Evolutionary conservation across 2,329 filamentous ascomycete species (phyloP), one percentile per base, ranked within the genome.

Genomic region (Fusarium sp.): DNA sequence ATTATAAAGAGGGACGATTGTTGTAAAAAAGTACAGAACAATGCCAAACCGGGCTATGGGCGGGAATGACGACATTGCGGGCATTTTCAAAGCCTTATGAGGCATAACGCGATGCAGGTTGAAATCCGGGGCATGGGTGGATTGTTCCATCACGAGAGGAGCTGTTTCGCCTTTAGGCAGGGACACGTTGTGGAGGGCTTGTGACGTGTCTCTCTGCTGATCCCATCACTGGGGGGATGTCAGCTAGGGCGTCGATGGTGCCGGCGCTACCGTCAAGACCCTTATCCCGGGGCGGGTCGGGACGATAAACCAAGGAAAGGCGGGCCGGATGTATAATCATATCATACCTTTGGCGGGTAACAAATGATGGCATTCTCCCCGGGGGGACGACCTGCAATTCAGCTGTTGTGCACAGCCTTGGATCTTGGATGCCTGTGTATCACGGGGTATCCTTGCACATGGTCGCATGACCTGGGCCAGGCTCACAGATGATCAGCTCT

Each of bases 171-270:
- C 31, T 48, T 44, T 36, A 40, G 47, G 51, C 52, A 48, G 44
- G 27, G 53, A 62, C 50, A 65, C 44, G 62, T 48, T 50, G 58
- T 23, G 57, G 47, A 18, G 31, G 28, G 48, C 54, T 50, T 65
- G 68, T 74, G 73, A 75, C 73, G 73, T 75, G 73, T 75, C 73
- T 63, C 30, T 34, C 47, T 34, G 63, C 58, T 75, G 73, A 75
- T 75, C 73, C 67, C 69, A 62, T 54, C 30, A 3, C 6, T 15
- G 31, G 30, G 28, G 56, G 55, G 5, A 55, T 37, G 46, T 62
- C 66, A 70, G 55, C 51, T 52, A 27, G 23, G 23, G 23, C 23
- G 23, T 28, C 13, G 40, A 28, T 40, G 46, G 44, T 46, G 50
- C 54, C 55, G 56, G 12, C 31, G 31, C 31, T 34, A 34, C 31